Conservation (phyloP, 2,329 filamentous ascomycete genomes). For the Graphilbum ipis-grandicollis region DNA sequence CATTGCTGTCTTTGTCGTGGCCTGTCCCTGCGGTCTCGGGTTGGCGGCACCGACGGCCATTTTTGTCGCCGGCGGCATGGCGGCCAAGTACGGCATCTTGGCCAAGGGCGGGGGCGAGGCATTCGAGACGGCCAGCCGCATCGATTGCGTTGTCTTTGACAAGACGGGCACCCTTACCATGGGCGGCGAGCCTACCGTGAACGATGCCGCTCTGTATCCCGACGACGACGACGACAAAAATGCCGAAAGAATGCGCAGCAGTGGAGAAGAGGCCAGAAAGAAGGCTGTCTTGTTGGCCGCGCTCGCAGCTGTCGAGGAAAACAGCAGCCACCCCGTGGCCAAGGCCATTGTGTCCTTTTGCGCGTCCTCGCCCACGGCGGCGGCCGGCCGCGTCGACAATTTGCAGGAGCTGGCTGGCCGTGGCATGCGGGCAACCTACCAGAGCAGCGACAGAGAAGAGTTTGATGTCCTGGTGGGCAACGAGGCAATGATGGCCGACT, state of each 20-base stretch:
- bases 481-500: constrained; percentile 46
- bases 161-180: constrained; percentile 74
- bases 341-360: constrained; percentile 52
- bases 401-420: constrained; percentile 55
- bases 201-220: constrained; percentile 28
- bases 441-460: constrained; percentile 19
- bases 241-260: no score
- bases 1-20: constrained; percentile 74
- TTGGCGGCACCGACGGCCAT: constrained; percentile 76
- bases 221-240: constrained; percentile 9
- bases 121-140: constrained; percentile 65
- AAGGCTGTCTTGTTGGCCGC: constrained; percentile 27
- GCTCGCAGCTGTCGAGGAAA: constrained; percentile 46
- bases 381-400: constrained; percentile 15
- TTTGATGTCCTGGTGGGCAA: constrained; percentile 52
- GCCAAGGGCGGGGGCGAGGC: constrained; percentile 74
- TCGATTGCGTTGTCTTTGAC: constrained; percentile 72
- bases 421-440: constrained; percentile 33
- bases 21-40: constrained; percentile 69
- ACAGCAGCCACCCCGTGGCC: constrained; percentile 59
- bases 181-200: constrained; percentile 54
- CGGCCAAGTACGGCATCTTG: constrained; percentile 63
- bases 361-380: constrained; percentile 12
- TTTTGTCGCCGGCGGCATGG: constrained; percentile 66
- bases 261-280: no score